Base-by-base conservation (phyloP, 495 filamentous ascomycete genomes). In the Penicillium flavigenum region DNA sequence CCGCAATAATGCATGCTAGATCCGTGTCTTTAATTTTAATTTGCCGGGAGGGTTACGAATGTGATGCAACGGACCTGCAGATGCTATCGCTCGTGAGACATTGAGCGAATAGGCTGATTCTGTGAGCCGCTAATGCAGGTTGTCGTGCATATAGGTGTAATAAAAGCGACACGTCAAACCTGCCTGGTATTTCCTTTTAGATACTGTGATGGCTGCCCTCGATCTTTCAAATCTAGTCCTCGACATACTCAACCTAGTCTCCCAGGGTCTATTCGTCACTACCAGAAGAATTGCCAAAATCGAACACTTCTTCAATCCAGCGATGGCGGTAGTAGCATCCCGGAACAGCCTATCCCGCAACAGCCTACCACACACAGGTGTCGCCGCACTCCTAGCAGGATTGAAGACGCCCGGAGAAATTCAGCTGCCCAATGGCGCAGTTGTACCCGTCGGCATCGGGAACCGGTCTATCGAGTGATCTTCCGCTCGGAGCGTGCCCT, bases 381-480 rank as follows among this genome's bases (percentile, higher is more conserved):
- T 65, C n/a, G 63, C 63, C 8, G 45, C 63, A 12, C 49, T 65
- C 19, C 48, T 63, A 5, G 38, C 56, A 3, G 27, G 20, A 14
- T 57, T 65, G 20, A 27, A 57, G n/a, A 56, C 54, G 11, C 57
- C 57, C 1, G 56, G 56, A 9, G 55, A 59, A 26, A 63, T 65
- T 39, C 24, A 60, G 36, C 54, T 63, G 2, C 60, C 56, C 8
- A 24, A 55, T 50, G 57, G 63, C 29, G 19, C 27, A 16, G 11
- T 60, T 16, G 32, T 63, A 1, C 22, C 34, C 4, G 19, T 62
- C 26, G 54, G 60, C 0, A 14, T 24, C 1, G 60, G 39, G 44
- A 50, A 2, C 50, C 60, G 14, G 36, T 42, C 12, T 62, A 62
- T 22, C 49, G 51, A 26, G 50, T 62, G 0, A 58, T 58, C 0